Evolutionary conservation across 306 rosid species (phyloP).

Genomic region (Vachellia pachyceras): DNA sequence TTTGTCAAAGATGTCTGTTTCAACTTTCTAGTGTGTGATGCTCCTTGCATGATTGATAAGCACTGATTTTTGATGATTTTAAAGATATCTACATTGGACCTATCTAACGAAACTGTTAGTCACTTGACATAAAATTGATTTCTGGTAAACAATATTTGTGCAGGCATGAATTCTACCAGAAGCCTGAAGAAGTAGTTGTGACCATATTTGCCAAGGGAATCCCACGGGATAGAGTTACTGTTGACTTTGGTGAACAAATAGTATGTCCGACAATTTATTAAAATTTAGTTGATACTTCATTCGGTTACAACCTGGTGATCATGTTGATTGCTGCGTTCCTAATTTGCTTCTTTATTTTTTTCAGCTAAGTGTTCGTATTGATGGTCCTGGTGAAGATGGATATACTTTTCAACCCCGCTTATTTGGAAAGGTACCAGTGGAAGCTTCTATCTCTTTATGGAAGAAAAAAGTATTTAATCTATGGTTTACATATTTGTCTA

Average conservation of each 20-base stretch:
- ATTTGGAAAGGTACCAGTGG: constrained; percentile 68
- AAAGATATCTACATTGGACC: not conserved
- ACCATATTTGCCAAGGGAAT: constrained; percentile 75
- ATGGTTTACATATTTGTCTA: not conserved
- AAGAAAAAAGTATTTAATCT: not conserved
- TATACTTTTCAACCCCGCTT: constrained; percentile 71
- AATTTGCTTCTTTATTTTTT: not conserved
- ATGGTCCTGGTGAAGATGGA: constrained; percentile 58
- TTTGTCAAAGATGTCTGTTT: not conserved
- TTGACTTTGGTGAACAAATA: constrained; percentile 83
- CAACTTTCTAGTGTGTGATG: not conserved
- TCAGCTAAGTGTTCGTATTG: constrained; percentile 68
- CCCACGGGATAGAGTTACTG: constrained; percentile 49
- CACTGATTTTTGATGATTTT: not conserved
- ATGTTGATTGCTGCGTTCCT: not conserved
- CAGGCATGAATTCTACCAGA: constrained; percentile 88
- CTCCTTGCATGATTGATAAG: not conserved
- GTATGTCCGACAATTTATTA: constrained; percentile 48
- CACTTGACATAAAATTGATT: constrained; percentile 18
- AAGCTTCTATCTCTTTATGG: not conserved
- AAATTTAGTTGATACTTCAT: constrained; percentile 8
- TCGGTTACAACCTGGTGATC: not conserved
- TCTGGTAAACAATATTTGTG: constrained; percentile 20
- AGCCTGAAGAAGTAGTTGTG: constrained; percentile 69
- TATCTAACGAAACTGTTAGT: constrained; percentile 1